A percentile compares a stretch with the other conserved stretches of the same genome.
phyloP scores from a whole-genome alignment of 2,329 filamentous ascomycete species.

The Pseudogymnoascus sp. region DNA sequence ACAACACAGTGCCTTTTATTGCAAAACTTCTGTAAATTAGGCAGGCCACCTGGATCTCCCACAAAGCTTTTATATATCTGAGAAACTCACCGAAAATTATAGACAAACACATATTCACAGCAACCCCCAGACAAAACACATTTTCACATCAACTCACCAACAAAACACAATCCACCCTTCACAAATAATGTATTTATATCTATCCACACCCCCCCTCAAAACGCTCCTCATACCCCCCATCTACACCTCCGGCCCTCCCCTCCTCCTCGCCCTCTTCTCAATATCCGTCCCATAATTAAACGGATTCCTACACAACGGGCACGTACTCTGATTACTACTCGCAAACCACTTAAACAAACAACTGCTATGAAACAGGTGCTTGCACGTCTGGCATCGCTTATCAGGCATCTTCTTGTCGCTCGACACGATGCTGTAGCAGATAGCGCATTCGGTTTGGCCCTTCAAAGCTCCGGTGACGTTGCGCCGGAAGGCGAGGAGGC shows the following conservation, averaged over 20 bases:
- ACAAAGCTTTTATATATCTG: not conserved
- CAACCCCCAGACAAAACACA: not conserved
- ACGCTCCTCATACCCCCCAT: not conserved
- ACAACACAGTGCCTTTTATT: not conserved
- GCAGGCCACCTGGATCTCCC: not conserved
- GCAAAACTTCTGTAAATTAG: not conserved
- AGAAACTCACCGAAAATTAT: not conserved
- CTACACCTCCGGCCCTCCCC: slow-evolving; percentile 10
- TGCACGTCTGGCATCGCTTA: slow-evolving; percentile 86
- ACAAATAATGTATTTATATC: not conserved
- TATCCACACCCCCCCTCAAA: not conserved
- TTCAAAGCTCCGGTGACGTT: slow-evolving; percentile 85
- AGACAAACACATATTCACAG: not conserved
- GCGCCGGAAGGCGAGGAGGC: slow-evolving; percentile 72
- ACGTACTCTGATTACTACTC: slow-evolving; percentile 83
- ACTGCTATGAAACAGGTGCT: slow-evolving; percentile 81
- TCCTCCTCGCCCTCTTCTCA: slow-evolving; percentile 9
- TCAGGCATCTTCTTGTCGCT: slow-evolving; percentile 83
- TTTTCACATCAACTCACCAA: not conserved
- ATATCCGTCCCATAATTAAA: slow-evolving; percentile 49
- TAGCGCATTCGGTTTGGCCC: slow-evolving; percentile 90
- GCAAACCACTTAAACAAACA: slow-evolving; percentile 98
- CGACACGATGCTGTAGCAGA: slow-evolving; percentile 92
- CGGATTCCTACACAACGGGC: slow-evolving; percentile 84
- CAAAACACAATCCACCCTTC: not conserved